These are phyloP conservation scores for Punica granatum DNA, from an alignment of 345 rosid genomes.

Conservation along the genomic window DNA sequence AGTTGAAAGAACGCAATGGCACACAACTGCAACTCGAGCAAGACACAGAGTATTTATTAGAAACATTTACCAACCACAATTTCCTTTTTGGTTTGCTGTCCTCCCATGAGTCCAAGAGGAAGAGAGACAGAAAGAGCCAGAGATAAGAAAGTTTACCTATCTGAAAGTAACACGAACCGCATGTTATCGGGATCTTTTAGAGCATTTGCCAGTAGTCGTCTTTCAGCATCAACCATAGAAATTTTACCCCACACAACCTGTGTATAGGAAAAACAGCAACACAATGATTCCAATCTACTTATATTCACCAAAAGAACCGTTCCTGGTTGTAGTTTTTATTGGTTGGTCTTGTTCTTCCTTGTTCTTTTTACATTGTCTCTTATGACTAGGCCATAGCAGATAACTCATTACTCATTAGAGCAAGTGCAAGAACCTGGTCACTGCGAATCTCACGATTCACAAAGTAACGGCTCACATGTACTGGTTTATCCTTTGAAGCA, in stretches of 20 bases:
- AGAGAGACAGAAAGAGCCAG: background rate
- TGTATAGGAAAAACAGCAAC: background rate
- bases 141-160: too few species aligned
- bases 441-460: slow-evolving; percentile 28
- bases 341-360: too few species aligned
- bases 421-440: slow-evolving; percentile 16
- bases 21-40: slow-evolving; percentile 55
- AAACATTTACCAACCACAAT: too few species aligned
- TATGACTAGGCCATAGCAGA: too few species aligned
- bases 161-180: slow-evolving; percentile 92
- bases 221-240: slow-evolving; percentile 96
- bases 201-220: slow-evolving; percentile 69
- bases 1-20: slow-evolving; percentile 78
- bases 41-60: slow-evolving; percentile 3
- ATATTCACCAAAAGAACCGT: background rate
- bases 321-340: too few species aligned
- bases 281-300: background rate
- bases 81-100: background rate
- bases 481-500: slow-evolving; percentile 28
- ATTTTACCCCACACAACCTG: slow-evolving; percentile 92
- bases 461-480: slow-evolving; percentile 27
- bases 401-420: too few species aligned
- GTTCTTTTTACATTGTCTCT: too few species aligned
- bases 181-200: slow-evolving; percentile 79
- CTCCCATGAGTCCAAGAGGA: background rate